Conservation (phyloP, 73 alveolate species). For the Tetrahymena thermophila region DNA sequence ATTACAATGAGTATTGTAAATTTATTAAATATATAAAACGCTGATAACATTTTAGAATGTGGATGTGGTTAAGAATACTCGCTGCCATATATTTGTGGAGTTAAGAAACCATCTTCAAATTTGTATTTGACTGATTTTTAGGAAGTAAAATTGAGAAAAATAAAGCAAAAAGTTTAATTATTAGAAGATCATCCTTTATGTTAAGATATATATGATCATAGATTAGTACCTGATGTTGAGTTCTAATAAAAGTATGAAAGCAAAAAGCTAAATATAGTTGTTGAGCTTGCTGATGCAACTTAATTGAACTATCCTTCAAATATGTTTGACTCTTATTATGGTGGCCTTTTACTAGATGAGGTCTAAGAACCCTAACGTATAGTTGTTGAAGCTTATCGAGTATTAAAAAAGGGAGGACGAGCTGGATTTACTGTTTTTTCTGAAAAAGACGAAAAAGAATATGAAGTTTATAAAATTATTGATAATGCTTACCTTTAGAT, state of each 20-base stretch:
- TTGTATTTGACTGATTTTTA: neutral
- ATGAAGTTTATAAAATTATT: neutral
- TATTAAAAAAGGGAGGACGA: neutral
- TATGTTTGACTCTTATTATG: neutral
- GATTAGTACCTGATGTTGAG: neutral
- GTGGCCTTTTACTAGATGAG: neutral
- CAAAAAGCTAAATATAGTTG: neutral
- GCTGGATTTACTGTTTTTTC: neutral
- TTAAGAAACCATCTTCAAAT: neutral
- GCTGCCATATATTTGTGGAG: neutral
- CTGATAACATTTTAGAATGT: neutral
- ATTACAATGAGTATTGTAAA: neutral
- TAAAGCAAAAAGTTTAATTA: neutral
- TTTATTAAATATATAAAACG: neutral
- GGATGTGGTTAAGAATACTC: neutral
- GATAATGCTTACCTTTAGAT: neutral
- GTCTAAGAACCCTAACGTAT: neutral
- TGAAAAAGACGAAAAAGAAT: neutral
- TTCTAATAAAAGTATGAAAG: neutral
- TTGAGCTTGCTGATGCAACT: neutral
- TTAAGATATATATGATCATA: neutral
- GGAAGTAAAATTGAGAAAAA: neutral
- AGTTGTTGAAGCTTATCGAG: neutral
- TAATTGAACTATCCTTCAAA: neutral
- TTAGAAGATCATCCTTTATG: neutral